Percentiles rank a stretch among this genome's conserved stretches.
These are phyloP conservation scores for Pseudogymnoascus sp. DNA, from an alignment of 2,329 filamentous ascomycete genomes.

Conservation along the genomic window DNA sequence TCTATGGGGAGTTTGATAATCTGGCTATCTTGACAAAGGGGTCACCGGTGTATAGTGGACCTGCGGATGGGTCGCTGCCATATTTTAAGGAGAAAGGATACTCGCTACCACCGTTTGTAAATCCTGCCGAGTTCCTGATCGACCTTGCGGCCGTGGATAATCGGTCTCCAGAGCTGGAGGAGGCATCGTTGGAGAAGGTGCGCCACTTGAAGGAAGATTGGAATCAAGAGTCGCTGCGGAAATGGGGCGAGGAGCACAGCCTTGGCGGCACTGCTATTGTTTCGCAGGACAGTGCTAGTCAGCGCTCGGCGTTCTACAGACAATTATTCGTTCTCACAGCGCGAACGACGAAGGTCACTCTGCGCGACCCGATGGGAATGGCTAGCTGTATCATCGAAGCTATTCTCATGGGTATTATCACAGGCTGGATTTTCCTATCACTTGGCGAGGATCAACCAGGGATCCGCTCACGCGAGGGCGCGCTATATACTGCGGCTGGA, in stretches of 20 bases:
- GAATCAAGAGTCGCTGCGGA: constrained; percentile 33
- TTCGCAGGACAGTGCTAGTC: not conserved
- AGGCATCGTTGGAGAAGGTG: constrained; percentile 50
- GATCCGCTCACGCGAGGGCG: constrained; percentile 65
- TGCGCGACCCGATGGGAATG: constrained; percentile 71
- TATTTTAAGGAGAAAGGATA: constrained; percentile 58
- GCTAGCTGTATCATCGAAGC: constrained; percentile 62
- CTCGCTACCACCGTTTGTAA: constrained; percentile 61
- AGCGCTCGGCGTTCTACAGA: constrained; percentile 48
- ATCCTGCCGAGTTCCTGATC: constrained; percentile 69
- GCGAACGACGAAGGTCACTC: constrained; percentile 62
- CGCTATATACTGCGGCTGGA: constrained; percentile 61
- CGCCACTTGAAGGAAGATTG: constrained; percentile 53
- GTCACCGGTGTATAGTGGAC: constrained; percentile 59
- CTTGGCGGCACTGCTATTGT: not conserved
- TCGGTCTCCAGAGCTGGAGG: constrained; percentile 57
- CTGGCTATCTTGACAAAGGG: constrained; percentile 61
- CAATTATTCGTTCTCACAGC: constrained; percentile 59
- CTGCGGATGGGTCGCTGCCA: constrained; percentile 45
- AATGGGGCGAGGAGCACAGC: constrained; percentile 13
- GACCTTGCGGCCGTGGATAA: constrained; percentile 69
- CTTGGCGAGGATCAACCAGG: constrained; percentile 59
- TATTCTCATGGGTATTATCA: constrained; percentile 60
- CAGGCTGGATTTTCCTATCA: constrained; percentile 64
- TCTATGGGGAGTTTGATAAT: constrained; percentile 69